Evolutionary conservation across 768 basidiomycete species (phyloP), one percentile per base, ranked within the genome.

Genomic region (Suillus cothurnatus): DNA sequence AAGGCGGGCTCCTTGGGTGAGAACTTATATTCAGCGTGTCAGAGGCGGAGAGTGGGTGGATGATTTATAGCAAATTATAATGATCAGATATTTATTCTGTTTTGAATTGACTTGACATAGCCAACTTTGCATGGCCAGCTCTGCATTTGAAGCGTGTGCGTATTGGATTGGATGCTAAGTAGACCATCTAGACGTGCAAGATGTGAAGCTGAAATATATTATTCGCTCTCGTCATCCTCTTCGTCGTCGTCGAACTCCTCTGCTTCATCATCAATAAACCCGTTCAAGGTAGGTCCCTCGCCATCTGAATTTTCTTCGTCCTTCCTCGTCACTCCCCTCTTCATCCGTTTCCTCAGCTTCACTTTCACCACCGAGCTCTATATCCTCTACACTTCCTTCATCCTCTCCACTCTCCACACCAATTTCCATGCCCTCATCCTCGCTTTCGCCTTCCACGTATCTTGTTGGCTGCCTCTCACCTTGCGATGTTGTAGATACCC

Each of bases 401-500:
- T 92, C 90, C 64, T 86, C 88, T 8, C 79, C 88, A 45, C 84
- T 86, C 69, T 89, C 88, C 53, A 83, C 80, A 49, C 87, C 86
- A 74, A 84, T 82, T 39, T 79, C 79, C 65, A 80, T 84, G 34
- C 82, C 85, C 31, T 84, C 85, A 49, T 85, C 86, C 38, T 87
- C 90, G 61, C 89, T 90, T 72, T 94, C 91, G 1, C 95, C 94
- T 77, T 95, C 92, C 31, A 91, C 87, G 70, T 93, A 93, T 65
- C 81, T 78, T 65, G 75, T 77, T 58, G 84, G 76, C 71, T 79
- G 67, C 81, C 81, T 61, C 74, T 72, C 75, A 50, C 76, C 73
- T 71, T 79, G 74, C 66, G 75, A 66, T 64, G 75, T 77, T 23
- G 73, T 63, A 21, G 75, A 66, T 14, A 59, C 19, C 67, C 80